phyloP scores from a whole-genome alignment of 495 filamentous ascomycete genomes.

The Cudoniella acicularis region DNA sequence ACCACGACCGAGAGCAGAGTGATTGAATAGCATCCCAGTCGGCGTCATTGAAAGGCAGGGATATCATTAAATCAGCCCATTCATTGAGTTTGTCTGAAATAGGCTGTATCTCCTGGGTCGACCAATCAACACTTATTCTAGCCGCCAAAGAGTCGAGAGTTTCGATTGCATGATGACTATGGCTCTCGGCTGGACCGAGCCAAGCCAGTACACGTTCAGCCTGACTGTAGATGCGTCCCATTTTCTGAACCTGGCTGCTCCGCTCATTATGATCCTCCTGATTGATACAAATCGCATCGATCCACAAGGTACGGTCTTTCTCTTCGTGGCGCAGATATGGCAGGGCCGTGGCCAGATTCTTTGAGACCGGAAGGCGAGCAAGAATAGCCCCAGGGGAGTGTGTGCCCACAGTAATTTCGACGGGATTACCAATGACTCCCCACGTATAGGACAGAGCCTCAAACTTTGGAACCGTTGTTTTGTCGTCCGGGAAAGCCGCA shows the following conservation, averaged over 20 bases:
- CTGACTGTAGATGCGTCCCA: conserved; percentile 29
- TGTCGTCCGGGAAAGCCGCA: not conserved
- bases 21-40: not conserved
- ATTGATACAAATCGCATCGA: conserved; percentile 35
- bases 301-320: conserved; percentile 25
- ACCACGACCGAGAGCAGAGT: not conserved
- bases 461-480: not conserved
- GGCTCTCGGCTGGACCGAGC: conserved; percentile 20
- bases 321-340: conserved; percentile 23
- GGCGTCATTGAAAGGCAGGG: not conserved
- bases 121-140: not conserved
- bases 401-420: conserved; percentile 4
- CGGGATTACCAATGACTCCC: conserved; percentile 2
- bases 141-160: not conserved
- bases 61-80: not conserved
- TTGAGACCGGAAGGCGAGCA: conserved; percentile 13
- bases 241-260: conserved; percentile 28
- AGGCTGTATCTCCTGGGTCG: not conserved
- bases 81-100: not conserved
- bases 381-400: not conserved
- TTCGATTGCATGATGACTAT: not conserved
- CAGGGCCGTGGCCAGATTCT: conserved; percentile 26
- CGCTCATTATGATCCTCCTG: conserved; percentile 30
- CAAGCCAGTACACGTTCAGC: conserved; percentile 27
- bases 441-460: conserved; percentile 25